Evolutionary conservation across 805 yeast species (phyloP).

Genomic region (Candida easanensis): DNA sequence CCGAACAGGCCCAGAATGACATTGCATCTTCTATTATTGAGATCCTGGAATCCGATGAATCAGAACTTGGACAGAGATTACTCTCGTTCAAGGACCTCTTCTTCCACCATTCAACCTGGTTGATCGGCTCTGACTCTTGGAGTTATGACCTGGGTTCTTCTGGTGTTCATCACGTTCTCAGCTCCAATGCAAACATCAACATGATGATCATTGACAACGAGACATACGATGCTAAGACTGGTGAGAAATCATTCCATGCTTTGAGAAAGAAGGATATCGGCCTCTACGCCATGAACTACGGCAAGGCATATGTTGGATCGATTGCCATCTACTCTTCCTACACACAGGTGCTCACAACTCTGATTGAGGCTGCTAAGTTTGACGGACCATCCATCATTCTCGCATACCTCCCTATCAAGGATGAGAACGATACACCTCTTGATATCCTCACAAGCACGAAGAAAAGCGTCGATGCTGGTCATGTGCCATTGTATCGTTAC

Average conservation of each 20-base stretch:
- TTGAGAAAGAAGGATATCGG: slow-evolving; percentile 88
- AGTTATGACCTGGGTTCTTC: slow-evolving; percentile 88
- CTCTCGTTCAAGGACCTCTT: slow-evolving; percentile 47
- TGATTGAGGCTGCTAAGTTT: slow-evolving; percentile 85
- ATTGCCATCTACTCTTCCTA: slow-evolving; percentile 92
- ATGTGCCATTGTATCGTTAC: slow-evolving; percentile 92
- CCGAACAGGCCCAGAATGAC: slow-evolving; percentile 19
- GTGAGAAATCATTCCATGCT: slow-evolving; percentile 32
- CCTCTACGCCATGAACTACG: slow-evolving; percentile 90
- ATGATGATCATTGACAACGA: slow-evolving; percentile 86
- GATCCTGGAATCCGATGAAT: slow-evolving; percentile 38
- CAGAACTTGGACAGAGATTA: slow-evolving; percentile 43
- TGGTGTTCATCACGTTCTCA: slow-evolving; percentile 81
- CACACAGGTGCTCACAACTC: slow-evolving; percentile 86
- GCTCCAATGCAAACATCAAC: slow-evolving; percentile 75
- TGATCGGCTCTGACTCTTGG: slow-evolving; percentile 95
- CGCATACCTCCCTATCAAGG: slow-evolving; percentile 79
- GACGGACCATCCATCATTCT: slow-evolving; percentile 89
- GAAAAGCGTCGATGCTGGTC: slow-evolving; percentile 87
- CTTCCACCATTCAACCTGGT: slow-evolving; percentile 60
- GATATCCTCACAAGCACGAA: slow-evolving; percentile 83
- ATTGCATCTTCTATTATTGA: slow-evolving; percentile 31
- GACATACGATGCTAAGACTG: slow-evolving; percentile 47
- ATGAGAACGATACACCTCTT: slow-evolving; percentile 65
- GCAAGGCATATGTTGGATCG: slow-evolving; percentile 87